Evolutionary conservation across 129 eudicot species (phyloP).

Genomic region (Silybum marianum): DNA sequence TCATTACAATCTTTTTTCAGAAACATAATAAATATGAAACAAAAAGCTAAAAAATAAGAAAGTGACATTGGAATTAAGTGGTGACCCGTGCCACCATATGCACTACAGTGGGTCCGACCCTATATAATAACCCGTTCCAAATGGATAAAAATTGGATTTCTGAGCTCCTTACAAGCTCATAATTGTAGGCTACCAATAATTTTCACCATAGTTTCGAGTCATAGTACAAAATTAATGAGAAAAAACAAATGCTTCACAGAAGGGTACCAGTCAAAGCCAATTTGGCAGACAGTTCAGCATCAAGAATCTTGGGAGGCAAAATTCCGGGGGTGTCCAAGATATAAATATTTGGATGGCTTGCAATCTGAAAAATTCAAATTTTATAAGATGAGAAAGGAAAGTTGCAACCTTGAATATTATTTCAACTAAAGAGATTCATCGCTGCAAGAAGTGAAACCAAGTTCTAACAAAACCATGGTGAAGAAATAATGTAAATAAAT

Average conservation of each 20-base stretch:
- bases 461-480: background rate
- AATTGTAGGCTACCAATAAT: background rate
- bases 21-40: too few relatives aligned
- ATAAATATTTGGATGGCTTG: conserved; percentile 82
- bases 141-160: background rate
- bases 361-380: conserved; percentile 54
- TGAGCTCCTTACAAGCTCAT: background rate
- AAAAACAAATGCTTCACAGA: background rate
- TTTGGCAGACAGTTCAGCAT: conserved; percentile 59
- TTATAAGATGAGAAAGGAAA: background rate
- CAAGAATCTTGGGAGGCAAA: conserved; percentile 68
- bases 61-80: too few relatives aligned
- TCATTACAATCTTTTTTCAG: too few relatives aligned
- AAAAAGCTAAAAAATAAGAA: too few relatives aligned
- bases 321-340: conserved; percentile 88
- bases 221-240: background rate
- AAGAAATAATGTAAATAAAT: conserved; percentile 1
- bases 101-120: too few relatives aligned
- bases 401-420: background rate
- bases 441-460: background rate
- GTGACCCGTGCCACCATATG: too few relatives aligned
- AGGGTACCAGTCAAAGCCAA: conserved; percentile 75
- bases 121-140: too few relatives aligned
- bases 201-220: background rate
- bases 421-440: background rate